Percentiles rank a stretch among this genome's conserved stretches.
Conservation (phyloP, 768 basidiomycete genomes). For the Lactarius deliciosus region DNA sequence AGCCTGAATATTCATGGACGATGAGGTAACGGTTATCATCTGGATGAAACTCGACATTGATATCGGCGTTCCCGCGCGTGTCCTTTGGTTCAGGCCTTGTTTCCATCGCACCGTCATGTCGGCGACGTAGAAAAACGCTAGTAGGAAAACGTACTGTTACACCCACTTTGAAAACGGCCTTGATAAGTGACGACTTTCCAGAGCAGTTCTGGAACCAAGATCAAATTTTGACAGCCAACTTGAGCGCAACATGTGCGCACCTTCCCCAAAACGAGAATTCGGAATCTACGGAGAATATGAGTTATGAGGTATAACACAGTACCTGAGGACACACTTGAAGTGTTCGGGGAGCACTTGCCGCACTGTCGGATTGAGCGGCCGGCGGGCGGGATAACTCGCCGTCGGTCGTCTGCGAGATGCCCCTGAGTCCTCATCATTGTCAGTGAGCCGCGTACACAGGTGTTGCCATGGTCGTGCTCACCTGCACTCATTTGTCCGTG, state of each 20-base stretch:
- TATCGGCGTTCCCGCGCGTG: not conserved
- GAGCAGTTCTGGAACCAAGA: too few species aligned
- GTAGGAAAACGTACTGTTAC: not conserved
- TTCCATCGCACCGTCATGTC: not conserved
- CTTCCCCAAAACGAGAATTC: not conserved
- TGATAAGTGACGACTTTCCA: too few species aligned
- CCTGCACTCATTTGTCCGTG: too few species aligned
- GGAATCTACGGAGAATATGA: not conserved
- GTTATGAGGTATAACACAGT: not conserved
- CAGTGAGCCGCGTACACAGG: too few species aligned
- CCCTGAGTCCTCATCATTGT: too few species aligned
- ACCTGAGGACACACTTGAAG: not conserved
- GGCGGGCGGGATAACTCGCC: too few species aligned
- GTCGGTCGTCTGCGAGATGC: too few species aligned
- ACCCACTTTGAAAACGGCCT: too few species aligned
- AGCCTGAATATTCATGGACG: constrained; percentile 10
- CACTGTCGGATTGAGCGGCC: not conserved
- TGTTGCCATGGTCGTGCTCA: too few species aligned
- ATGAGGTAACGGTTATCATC: not conserved
- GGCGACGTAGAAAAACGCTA: not conserved
- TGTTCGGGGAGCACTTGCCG: not conserved
- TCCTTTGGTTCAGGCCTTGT: not conserved
- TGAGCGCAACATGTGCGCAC: not conserved
- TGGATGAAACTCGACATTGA: not conserved
- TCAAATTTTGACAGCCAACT: too few species aligned